Percentiles rank a stretch among this genome's conserved stretches.
Conservation (phyloP, 352 stramenopile genomes). For the Phytophthora cactorum region DNA sequence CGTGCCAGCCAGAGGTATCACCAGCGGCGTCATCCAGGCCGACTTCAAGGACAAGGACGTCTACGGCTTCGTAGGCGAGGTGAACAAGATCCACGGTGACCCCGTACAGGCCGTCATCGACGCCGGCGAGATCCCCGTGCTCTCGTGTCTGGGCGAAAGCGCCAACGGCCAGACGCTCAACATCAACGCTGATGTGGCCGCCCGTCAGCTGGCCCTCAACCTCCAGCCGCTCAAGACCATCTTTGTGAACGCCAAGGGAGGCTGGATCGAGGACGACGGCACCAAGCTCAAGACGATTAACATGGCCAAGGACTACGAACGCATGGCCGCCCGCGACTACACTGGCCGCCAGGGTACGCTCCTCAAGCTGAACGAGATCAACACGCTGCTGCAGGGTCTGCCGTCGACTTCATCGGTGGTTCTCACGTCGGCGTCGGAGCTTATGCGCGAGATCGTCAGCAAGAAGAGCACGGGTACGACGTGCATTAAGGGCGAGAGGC, state of each 20-base stretch:
- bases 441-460: constrained; percentile 87
- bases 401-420: constrained; percentile 83
- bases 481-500: constrained; percentile 67
- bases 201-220: constrained; percentile 78
- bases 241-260: constrained; percentile 90
- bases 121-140: constrained; percentile 79
- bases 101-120: constrained; percentile 73
- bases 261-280: constrained; percentile 88
- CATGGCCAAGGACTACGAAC: constrained; percentile 82
- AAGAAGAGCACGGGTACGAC: constrained; percentile 88
- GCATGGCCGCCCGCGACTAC: constrained; percentile 84
- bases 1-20: constrained; percentile 78
- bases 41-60: constrained; percentile 83
- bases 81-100: constrained; percentile 78
- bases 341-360: constrained; percentile 89
- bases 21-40: constrained; percentile 85
- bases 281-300: constrained; percentile 85
- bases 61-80: constrained; percentile 87
- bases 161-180: constrained; percentile 83
- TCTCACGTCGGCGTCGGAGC: constrained; percentile 81
- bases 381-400: constrained; percentile 78
- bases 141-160: constrained; percentile 86
- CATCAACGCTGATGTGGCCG: constrained; percentile 90
- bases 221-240: constrained; percentile 89
- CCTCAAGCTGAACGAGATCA: constrained; percentile 93